Evolutionary conservation across 2,329 filamentous ascomycete species (phyloP), one percentile per base, ranked within the genome.

Genomic region (Immersiporthe knoxdaviesiana): DNA sequence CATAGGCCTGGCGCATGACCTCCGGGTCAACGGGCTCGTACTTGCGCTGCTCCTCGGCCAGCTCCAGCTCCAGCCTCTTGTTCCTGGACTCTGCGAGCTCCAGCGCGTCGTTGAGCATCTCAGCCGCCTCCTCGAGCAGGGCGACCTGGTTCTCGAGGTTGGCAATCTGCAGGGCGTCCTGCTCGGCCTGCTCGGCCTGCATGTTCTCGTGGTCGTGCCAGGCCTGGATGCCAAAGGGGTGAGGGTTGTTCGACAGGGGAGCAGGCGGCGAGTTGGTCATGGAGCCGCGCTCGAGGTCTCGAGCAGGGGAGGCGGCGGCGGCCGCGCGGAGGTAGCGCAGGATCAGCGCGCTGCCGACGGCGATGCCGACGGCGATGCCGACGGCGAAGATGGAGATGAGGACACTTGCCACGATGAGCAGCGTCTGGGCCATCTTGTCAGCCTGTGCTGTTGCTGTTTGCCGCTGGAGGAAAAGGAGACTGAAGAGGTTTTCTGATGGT

Each of bases 141-240:
- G 16, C 10, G 18, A 60, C 32, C 54, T 65, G 61, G 12, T 30
- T 32, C 39, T 68, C 41, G 30, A 68, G 67, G 54, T 16, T 50
- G 21, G 52, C 54, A 41, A 65, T 52, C 24, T 24, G 14, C 11
- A 68, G 37, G 1, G 67, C 67, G n/a, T 52, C 67, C 1, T n/a
- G 30, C 32, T 59, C 35, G 21, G 37, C 18, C 8, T 27, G 21
- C 4, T 61, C 12, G 18, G 41, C 27, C 2, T 18, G 18, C 14
- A 21, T 8, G 0, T 32, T 35, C 18, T 64, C 66, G 32, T 44
- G 30, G 50, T 39, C 37, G 60, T 24, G 61, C 66, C 66, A 68
- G 60, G 61, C 35, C 1, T 27, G 8, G 2, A 12, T 37, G 16
- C 66, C 66, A n/a, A 50, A 64, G 50, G 61, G 52, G 52, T 68